Evolutionary conservation across 2,329 filamentous ascomycete genomes (phyloP).

Genomic region (Fusarium coffeatum): DNA sequence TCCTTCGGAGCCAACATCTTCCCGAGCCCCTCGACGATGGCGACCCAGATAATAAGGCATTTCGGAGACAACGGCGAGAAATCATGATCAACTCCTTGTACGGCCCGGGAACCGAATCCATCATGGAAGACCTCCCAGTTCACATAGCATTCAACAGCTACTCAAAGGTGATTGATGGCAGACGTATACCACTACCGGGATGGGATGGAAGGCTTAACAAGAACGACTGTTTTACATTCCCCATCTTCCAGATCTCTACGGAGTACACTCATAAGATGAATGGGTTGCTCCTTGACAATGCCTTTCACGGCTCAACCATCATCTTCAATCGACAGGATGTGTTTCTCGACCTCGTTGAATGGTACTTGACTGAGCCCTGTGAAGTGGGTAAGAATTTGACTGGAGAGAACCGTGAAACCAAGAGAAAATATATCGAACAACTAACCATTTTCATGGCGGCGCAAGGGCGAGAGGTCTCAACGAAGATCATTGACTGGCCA

Average conservation of each 20-base stretch:
- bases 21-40: background rate
- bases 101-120: background rate
- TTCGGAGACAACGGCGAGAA: too few relatives aligned
- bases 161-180: background rate
- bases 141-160: background rate
- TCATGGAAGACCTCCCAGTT: background rate
- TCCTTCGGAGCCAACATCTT: background rate
- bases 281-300: background rate
- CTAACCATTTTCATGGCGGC: background rate
- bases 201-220: background rate
- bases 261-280: background rate
- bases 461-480: background rate
- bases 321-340: background rate
- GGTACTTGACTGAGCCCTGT: background rate
- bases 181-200: background rate
- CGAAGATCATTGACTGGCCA: background rate
- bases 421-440: background rate
- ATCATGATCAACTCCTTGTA: background rate
- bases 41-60: background rate
- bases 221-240: background rate
- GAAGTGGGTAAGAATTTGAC: background rate
- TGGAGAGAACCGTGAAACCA: background rate
- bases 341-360: background rate
- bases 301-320: background rate
- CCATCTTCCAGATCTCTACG: background rate